These are phyloP conservation scores for Pecoramyces ruminantium DNA, from an alignment of 192 early-diverging fungal species.

Conservation along the genomic window DNA sequence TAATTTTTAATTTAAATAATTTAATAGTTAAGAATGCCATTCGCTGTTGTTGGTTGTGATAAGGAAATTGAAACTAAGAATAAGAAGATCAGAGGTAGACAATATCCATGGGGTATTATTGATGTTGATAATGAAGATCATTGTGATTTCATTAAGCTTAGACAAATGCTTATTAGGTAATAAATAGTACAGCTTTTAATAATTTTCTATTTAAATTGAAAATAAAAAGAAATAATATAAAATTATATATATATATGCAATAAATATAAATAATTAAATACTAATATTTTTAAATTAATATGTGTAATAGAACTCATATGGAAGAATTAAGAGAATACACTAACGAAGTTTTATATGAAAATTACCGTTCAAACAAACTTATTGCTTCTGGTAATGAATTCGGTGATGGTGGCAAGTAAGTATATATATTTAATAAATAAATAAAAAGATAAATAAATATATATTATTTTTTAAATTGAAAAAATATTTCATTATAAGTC, in stretches of 20 bases:
- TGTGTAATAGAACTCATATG: too few species aligned
- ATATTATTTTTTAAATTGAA: too few species aligned
- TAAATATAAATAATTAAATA: too few species aligned
- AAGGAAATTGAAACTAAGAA: constrained; percentile 66
- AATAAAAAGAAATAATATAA: too few species aligned
- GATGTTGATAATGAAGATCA: constrained; percentile 8
- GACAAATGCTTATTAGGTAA: constrained; percentile 6
- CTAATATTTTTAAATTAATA: too few species aligned
- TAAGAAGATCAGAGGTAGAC: constrained; percentile 20
- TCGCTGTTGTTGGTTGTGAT: constrained; percentile 34
- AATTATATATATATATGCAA: too few species aligned
- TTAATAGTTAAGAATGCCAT: constrained; percentile 1
- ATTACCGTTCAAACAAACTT: constrained; percentile 1
- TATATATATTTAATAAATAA: neutral
- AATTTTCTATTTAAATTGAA: too few species aligned
- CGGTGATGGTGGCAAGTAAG: constrained; percentile 2
- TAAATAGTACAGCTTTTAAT: too few species aligned
- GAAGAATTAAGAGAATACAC: too few species aligned
- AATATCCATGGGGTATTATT: constrained; percentile 6
- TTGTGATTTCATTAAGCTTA: constrained; percentile 3
- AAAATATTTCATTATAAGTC: too few species aligned
- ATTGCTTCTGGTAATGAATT: constrained; percentile 2
- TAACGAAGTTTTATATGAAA: constrained; percentile 2
- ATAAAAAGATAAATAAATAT: too few species aligned
- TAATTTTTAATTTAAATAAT: too few species aligned